Conservation (phyloP, 2,329 filamentous ascomycete species). For the Penicillium glabrum region DNA sequence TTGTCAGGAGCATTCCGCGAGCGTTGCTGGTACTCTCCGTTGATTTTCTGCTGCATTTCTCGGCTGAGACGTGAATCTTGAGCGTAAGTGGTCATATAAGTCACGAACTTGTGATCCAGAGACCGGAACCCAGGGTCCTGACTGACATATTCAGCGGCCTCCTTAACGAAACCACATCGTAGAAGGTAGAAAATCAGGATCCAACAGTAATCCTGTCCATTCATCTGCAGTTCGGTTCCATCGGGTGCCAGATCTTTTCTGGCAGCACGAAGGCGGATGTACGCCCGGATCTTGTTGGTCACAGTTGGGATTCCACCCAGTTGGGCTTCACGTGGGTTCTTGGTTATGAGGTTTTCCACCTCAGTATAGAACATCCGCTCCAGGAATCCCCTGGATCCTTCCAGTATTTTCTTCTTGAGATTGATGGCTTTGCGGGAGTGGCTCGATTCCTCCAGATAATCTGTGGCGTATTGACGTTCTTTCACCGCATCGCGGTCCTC, state of each 20-base stretch:
- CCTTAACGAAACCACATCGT: constrained; percentile 76
- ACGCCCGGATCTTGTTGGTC: constrained; percentile 88
- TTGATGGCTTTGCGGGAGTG: constrained; percentile 64
- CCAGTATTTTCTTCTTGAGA: constrained; percentile 76
- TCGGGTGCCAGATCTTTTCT: constrained; percentile 84
- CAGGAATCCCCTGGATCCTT: constrained; percentile 75
- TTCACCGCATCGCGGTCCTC: constrained; percentile 65
- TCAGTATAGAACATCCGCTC: constrained; percentile 79
- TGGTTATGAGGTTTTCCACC: constrained; percentile 74
- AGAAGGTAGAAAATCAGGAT: constrained; percentile 90
- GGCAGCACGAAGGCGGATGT: constrained; percentile 75
- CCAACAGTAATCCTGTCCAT: constrained; percentile 86
- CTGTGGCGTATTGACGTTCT: constrained; percentile 72
- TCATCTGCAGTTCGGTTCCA: constrained; percentile 74
- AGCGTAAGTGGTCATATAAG: constrained; percentile 83
- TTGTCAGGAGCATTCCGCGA: constrained; percentile 81
- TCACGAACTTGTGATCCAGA: constrained; percentile 85
- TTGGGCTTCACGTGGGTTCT: constrained; percentile 83
- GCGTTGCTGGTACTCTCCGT: constrained; percentile 84
- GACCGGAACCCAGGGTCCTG: constrained; percentile 79
- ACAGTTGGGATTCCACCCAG: constrained; percentile 85
- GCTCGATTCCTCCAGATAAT: constrained; percentile 73
- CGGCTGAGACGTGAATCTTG: constrained; percentile 74
- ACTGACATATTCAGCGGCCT: constrained; percentile 84
- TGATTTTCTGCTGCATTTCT: constrained; percentile 82